Evolutionary conservation across 257 asterid species (phyloP).

Genomic region (Primulina huaijiensis): DNA sequence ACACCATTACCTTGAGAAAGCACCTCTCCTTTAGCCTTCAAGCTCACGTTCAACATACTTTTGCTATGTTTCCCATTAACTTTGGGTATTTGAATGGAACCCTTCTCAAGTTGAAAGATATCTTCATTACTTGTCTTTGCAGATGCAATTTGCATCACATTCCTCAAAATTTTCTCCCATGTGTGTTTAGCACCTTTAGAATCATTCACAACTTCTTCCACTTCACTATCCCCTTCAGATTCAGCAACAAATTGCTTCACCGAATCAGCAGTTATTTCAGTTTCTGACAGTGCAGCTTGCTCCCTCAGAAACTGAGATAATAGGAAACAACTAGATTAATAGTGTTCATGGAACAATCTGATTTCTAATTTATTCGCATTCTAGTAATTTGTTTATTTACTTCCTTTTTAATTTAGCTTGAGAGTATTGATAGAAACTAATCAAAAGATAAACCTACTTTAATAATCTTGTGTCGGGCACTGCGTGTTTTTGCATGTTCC

Average conservation of each 20-base stretch:
- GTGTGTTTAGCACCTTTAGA: slow-evolving; percentile 52
- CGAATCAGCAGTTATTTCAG: slow-evolving; percentile 76
- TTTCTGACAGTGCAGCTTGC: slow-evolving; percentile 82
- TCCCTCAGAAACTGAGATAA: slow-evolving; percentile 76
- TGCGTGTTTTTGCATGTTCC: slow-evolving; percentile 92
- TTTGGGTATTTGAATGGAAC: slow-evolving; percentile 37
- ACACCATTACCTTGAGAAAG: slow-evolving; percentile 80
- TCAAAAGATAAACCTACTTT: slow-evolving; percentile 50
- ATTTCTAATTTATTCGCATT: neutral
- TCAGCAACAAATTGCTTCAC: slow-evolving; percentile 68
- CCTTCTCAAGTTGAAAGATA: slow-evolving; percentile 35
- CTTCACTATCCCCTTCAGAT: slow-evolving; percentile 51
- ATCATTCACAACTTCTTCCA: slow-evolving; percentile 46
- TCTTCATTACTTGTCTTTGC: slow-evolving; percentile 32
- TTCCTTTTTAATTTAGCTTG: neutral
- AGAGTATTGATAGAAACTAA: neutral
- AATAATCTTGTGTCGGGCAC: slow-evolving; percentile 94
- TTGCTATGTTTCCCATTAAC: slow-evolving; percentile 73
- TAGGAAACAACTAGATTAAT: slow-evolving; percentile 21
- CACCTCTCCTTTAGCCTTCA: slow-evolving; percentile 63
- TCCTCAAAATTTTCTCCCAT: slow-evolving; percentile 59
- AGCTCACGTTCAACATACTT: slow-evolving; percentile 64
- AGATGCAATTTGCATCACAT: slow-evolving; percentile 42
- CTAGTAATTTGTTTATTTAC: neutral
- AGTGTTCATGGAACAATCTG: slow-evolving; percentile 3